A percentile compares a stretch with the other conserved stretches of the same genome.
These are phyloP conservation scores for Ephemerocybe angulata DNA, from an alignment of 768 basidiomycete species.

Conservation along the genomic window DNA sequence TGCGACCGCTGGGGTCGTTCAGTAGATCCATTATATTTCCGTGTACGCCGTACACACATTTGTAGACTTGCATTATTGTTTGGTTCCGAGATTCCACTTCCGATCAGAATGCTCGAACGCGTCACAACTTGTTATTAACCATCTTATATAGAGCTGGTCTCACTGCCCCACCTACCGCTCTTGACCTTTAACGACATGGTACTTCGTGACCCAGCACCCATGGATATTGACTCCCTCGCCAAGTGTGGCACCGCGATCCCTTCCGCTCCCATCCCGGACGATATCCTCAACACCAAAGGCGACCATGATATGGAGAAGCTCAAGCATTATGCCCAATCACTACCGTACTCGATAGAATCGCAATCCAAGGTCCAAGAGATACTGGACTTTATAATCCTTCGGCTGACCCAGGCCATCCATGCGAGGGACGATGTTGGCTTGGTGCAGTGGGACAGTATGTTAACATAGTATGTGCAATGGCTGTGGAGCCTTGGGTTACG, in stretches of 20 bases:
- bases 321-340: conserved; percentile 53
- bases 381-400: conserved; percentile 67
- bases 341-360: conserved; percentile 79
- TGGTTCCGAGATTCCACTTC: conserved; percentile 7
- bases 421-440: conserved; percentile 82
- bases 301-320: conserved; percentile 57
- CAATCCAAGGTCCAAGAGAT: conserved; percentile 71
- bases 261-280: conserved; percentile 21
- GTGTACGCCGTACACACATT: neutral
- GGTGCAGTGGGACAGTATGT: conserved; percentile 75
- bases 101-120: conserved; percentile 3
- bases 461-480: conserved; percentile 54
- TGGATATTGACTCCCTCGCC: conserved; percentile 39
- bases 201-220: conserved; percentile 45
- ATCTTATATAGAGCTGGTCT: neutral
- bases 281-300: conserved; percentile 26
- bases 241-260: conserved; percentile 9
- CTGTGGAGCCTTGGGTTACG: conserved; percentile 10
- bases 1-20: conserved; percentile 26
- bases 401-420: conserved; percentile 68
- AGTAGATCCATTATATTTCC: conserved; percentile 2
- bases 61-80: neutral
- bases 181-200: conserved; percentile 26
- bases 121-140: conserved; percentile 1
- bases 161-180: neutral